Evolutionary conservation across 202 grass and related monocot species (phyloP), one percentile per base, ranked within the genome.

Genomic region (Sporobolus alterniflorus): DNA sequence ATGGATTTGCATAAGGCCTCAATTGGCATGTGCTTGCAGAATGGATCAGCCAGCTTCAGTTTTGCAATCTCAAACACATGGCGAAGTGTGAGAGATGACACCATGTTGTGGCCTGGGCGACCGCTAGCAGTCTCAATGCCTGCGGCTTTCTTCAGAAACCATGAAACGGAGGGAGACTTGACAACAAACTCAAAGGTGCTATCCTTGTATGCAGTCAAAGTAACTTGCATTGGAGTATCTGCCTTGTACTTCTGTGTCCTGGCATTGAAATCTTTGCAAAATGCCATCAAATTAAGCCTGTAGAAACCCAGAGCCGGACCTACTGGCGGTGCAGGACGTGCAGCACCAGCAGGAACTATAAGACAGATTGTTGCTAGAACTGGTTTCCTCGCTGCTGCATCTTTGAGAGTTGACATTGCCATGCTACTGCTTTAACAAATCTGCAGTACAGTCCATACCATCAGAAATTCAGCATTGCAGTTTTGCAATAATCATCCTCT

Each of bases 191-290:
- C 89, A 16, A 95, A 98, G 8, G 92, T 95, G 73, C 89, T 92
- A 39, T 95, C 93, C 78, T 95, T 92, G 80, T 98, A 98, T 28
- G 91, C 93, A 2, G 93, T 98, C 46, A 98, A 67, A 9, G 84
- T 95, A 33, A 95, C 93, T 9, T 92, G 89, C 91, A 95, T 98
- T 52, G 96, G 92, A 72, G 89, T 95, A 44, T 98, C 96, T 62
- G 91, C 91, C 76, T 94, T 98, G 62, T 98, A 92, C 77, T 98
- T 93, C 14, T 93, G 96, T 32, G 96, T 95, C 77, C 96, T 90
- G 21, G 92, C 91, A 56, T 95, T 98, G 89, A 98, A 98, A 85
- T 98, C 93, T 73, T 98, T 98, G 87, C 89, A 98, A 69, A 98
- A 98, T 8, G 91, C 96, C 92, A 98, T 95, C 65, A 98, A 80